These are phyloP conservation scores for Acmispon strigosus DNA, from an alignment of 306 rosid genomes.

Conservation along the genomic window DNA sequence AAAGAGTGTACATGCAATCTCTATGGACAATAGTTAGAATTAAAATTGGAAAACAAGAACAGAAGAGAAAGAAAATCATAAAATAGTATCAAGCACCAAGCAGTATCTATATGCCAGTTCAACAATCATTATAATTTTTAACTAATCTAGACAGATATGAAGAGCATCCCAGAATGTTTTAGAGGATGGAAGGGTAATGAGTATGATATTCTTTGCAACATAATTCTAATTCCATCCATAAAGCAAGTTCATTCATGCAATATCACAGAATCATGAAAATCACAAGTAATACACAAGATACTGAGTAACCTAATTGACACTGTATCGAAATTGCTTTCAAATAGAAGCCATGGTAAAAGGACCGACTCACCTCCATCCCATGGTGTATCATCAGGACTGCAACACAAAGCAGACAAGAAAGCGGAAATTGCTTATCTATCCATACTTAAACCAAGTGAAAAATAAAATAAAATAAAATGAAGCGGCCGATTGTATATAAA, in stretches of 20 bases:
- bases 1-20: not conserved
- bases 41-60: not conserved
- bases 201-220: slow-evolving; percentile 4
- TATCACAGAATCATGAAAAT: not conserved
- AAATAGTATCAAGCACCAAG: not conserved
- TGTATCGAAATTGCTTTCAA: not conserved
- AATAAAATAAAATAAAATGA: not conserved
- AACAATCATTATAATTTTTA: not conserved
- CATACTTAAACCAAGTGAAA: slow-evolving; percentile 30
- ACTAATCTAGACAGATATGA: not conserved
- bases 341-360: not conserved
- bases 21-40: not conserved
- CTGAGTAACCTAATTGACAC: not conserved
- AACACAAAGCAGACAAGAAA: slow-evolving; percentile 53
- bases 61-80: not conserved
- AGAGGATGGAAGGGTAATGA: not conserved
- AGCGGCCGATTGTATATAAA: slow-evolving; percentile 10
- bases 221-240: not conserved
- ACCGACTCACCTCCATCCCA: slow-evolving; percentile 63
- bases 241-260: not conserved
- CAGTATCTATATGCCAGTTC: not conserved
- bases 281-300: not conserved
- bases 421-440: slow-evolving; percentile 47
- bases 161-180: slow-evolving; percentile 4
- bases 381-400: slow-evolving; percentile 66